Conservation (phyloP, 805 yeast genomes). For the Saccharomycopsis amapae region DNA sequence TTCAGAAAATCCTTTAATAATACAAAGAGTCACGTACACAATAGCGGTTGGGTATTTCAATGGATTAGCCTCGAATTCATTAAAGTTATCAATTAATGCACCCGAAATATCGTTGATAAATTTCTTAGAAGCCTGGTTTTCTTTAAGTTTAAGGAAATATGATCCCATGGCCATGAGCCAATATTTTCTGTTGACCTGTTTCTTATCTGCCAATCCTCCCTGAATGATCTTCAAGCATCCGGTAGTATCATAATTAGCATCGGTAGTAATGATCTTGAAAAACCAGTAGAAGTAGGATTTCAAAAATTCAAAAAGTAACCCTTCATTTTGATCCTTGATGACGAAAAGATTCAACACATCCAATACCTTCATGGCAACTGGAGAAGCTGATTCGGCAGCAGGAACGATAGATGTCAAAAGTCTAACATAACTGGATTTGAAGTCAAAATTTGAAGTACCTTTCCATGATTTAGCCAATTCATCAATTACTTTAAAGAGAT, state of each 20-base stretch:
- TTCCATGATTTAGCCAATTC: constrained; percentile 55
- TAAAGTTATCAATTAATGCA: constrained; percentile 28
- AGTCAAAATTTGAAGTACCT: constrained; percentile 54
- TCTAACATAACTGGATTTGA: constrained; percentile 46
- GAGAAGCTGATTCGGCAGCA: constrained; percentile 20
- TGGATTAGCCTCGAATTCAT: constrained; percentile 46
- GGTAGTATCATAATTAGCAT: constrained; percentile 21
- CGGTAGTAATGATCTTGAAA: constrained; percentile 23
- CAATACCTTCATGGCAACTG: constrained; percentile 34
- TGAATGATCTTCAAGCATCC: constrained; percentile 33
- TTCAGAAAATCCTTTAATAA: too few species aligned
- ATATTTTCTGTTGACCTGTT: constrained; percentile 49
- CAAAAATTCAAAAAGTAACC: constrained; percentile 43
- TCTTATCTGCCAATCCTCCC: constrained; percentile 63
- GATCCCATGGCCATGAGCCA: constrained; percentile 47
- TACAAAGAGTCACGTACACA: constrained; percentile 1
- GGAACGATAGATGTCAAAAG: constrained; percentile 34
- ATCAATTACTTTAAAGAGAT: constrained; percentile 35
- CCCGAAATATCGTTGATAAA: constrained; percentile 26
- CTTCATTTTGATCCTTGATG: constrained; percentile 71
- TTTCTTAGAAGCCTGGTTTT: neutral
- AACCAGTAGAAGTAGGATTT: constrained; percentile 43
- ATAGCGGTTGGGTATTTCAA: constrained; percentile 31
- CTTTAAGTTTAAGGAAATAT: neutral
- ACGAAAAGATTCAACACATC: constrained; percentile 44